phyloP scores from a whole-genome alignment of 495 filamentous ascomycete genomes.

The Parathielavia hyrcaniae region DNA sequence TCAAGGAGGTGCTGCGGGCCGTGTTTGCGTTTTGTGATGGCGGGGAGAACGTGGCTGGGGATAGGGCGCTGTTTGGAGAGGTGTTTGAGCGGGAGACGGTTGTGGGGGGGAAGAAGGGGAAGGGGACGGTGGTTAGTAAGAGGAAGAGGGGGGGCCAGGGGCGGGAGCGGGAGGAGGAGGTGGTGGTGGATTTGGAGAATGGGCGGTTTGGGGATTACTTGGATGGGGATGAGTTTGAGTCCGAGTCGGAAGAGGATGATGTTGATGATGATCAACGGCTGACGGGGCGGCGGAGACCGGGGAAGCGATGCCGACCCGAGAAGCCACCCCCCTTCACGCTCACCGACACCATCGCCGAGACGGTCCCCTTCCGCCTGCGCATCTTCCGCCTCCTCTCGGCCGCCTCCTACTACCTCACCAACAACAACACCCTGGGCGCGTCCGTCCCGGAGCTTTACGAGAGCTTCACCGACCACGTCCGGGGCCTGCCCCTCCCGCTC shows the following conservation, averaged over 20 bases:
- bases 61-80: conserved; percentile 40
- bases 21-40: conserved; percentile 38
- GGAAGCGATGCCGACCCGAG: background rate
- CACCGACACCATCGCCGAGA: conserved; percentile 47
- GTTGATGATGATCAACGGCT: background rate
- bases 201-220: conserved; percentile 42
- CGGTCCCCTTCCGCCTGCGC: conserved; percentile 57
- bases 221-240: conserved; percentile 30
- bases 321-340: conserved; percentile 3
- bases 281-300: background rate
- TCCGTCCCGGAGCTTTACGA: conserved; percentile 62
- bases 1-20: conserved; percentile 41
- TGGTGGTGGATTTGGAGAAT: conserved; percentile 43
- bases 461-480: conserved; percentile 57
- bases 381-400: conserved; percentile 45
- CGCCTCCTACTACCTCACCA: conserved; percentile 26
- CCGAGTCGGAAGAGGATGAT: conserved; percentile 28
- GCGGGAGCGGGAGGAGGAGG: conserved; percentile 18
- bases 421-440: conserved; percentile 36
- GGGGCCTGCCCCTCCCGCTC: conserved; percentile 58
- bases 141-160: conserved; percentile 41
- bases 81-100: conserved; percentile 46
- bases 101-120: conserved; percentile 41
- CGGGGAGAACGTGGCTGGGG: conserved; percentile 22
- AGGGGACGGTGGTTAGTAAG: too few species aligned